phyloP scores from a whole-genome alignment of 2,329 filamentous ascomycete genomes.

The Phaeosphaeria sp. region DNA sequence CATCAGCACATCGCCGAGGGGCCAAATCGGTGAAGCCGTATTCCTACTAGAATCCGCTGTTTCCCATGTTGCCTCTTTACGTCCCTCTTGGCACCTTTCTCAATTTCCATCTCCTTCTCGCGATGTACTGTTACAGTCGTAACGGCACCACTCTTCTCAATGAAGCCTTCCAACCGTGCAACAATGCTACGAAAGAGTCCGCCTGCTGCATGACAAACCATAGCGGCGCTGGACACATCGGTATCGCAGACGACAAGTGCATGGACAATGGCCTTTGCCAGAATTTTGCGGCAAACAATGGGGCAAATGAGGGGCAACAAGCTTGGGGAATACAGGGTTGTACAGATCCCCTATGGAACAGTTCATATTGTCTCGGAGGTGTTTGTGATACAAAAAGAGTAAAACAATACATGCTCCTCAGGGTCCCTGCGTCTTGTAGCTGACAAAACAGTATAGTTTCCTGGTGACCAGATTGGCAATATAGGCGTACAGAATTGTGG shows the following conservation, averaged over 20 bases:
- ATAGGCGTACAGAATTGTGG: conserved; percentile 11
- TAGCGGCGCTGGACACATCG: conserved; percentile 5
- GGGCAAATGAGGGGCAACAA: conserved; percentile 2
- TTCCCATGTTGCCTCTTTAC: too few relatives aligned
- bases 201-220: conserved; percentile 15
- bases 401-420: neutral
- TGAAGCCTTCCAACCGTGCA: conserved; percentile 14
- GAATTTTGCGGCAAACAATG: neutral
- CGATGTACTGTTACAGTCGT: conserved; percentile 11
- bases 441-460: neutral
- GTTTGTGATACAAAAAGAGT: conserved; percentile 5
- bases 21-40: too few relatives aligned
- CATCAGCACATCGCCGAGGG: too few relatives aligned
- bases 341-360: conserved; percentile 18
- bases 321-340: conserved; percentile 19
- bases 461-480: conserved; percentile 1
- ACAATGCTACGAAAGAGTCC: conserved; percentile 3
- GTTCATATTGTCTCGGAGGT: conserved; percentile 15
- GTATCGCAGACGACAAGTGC: conserved; percentile 6
- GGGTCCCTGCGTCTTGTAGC: too few relatives aligned
- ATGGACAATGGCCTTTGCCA: conserved; percentile 3
- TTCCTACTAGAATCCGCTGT: too few relatives aligned
- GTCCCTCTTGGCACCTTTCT: too few relatives aligned
- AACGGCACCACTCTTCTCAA: conserved; percentile 12
- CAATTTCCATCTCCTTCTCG: too few relatives aligned